These are phyloP conservation scores for Ambrosia artemisiifolia DNA, from an alignment of 129 eudicot genomes.

Conservation along the genomic window DNA sequence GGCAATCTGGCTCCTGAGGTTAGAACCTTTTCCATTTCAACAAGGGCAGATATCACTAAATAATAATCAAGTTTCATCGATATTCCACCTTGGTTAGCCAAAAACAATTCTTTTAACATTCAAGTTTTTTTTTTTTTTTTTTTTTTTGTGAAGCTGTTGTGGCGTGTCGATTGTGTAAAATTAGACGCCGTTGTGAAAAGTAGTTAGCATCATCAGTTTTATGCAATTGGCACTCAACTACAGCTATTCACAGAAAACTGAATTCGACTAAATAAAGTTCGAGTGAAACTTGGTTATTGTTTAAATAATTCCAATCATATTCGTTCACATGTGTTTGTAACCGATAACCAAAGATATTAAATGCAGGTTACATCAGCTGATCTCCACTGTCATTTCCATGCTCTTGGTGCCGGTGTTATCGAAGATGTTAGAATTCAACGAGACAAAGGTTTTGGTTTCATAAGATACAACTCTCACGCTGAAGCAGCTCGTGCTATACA, in stretches of 20 bases:
- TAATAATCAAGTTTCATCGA: background rate
- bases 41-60: background rate
- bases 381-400: constrained; percentile 78
- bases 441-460: constrained; percentile 79
- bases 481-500: constrained; percentile 82
- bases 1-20: constrained; percentile 92
- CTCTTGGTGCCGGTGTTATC: constrained; percentile 74
- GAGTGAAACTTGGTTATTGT: background rate
- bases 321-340: background rate
- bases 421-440: constrained; percentile 83
- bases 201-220: background rate
- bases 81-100: background rate
- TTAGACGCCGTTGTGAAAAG: background rate
- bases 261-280: no score
- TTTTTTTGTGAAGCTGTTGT: background rate
- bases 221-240: background rate
- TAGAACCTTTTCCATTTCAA: background rate
- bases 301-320: background rate
- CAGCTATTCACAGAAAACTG: background rate
- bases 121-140: background rate
- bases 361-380: constrained; percentile 72
- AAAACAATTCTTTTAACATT: background rate
- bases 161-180: background rate
- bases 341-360: background rate
- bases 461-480: constrained; percentile 61